Base-by-base conservation (phyloP, 345 rosid genomes). In the Theobroma cacao region DNA sequence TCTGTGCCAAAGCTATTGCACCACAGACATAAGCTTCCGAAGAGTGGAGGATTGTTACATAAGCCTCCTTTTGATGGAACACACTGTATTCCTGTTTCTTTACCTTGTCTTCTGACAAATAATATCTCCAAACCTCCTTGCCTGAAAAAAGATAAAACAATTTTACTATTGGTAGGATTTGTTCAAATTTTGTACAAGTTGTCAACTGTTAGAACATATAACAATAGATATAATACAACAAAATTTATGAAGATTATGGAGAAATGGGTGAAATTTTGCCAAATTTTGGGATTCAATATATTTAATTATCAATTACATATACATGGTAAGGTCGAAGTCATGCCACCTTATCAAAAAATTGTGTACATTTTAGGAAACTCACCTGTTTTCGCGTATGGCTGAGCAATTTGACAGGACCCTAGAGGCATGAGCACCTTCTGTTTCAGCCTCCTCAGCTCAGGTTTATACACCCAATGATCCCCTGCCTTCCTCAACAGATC, bases 21-120 rank as follows among this genome's bases (percentile, higher is more conserved):
- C 98, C 99, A 38, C 97, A 93, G 0, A 96, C 97, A 72, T 93
- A 95, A 33, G 87, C 87, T 66, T 93, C 97, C 0, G 98, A 92
- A 0, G 99, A 93, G 73, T 93, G 98, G 47, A 96, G 92, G 14
- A 96, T 84, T 6, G 97, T 93, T 33, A 82, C 97, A 40, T 92
- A 93, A 20, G 97, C 99, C 7, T 86, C 85, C 2, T 76, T 85
- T 47, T 40, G 70, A 2, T 62, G 55, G 68, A 71, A 8, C 3
- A n/a, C 31, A 18, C 45, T 76, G 71, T 47, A n/a, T 13, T 40
- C 73, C 31, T 18, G 10, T 24, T 48, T 50, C 5, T 61, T 34
- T 75, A 14, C 18, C 1, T 52, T 33, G 8, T 33, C n/a, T n/a
- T n/a, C n/a, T n/a, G n/a, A n/a, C 2, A 79, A 36, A 24, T 3